A percentile compares a stretch with the other conserved stretches of the same genome.
phyloP scores from a whole-genome alignment of 2,329 filamentous ascomycete genomes.

The Colletotrichum kahawae region DNA sequence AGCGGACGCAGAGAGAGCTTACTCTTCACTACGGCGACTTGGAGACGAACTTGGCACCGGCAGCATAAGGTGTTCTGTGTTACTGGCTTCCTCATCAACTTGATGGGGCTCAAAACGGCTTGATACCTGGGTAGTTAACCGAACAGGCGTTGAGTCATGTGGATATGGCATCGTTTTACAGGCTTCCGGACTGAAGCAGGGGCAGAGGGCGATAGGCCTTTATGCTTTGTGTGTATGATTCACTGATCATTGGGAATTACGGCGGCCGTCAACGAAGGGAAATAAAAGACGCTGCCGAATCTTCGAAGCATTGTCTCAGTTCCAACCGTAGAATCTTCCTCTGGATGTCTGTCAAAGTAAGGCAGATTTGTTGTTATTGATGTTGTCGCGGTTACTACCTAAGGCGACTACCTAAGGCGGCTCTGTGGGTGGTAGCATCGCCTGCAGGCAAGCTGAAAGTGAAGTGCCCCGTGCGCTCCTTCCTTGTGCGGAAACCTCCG shows the following conservation, averaged over 20 bases:
- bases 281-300: conserved; percentile 19
- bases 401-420: not conserved
- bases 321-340: not conserved
- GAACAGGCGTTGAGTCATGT: conserved; percentile 20
- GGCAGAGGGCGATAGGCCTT: conserved; percentile 1
- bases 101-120: conserved; percentile 14
- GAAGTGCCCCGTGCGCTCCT: conserved; percentile 11
- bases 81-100: not conserved
- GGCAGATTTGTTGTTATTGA: not conserved
- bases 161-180: conserved; percentile 11
- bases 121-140: conserved; percentile 11
- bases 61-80: conserved; percentile 9
- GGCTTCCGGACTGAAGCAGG: conserved; percentile 14
- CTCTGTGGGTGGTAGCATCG: not conserved
- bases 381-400: not conserved
- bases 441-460: not conserved
- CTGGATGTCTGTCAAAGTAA: not conserved
- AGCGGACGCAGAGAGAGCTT: conserved; percentile 57
- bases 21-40: conserved; percentile 67
- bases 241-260: conserved; percentile 13
- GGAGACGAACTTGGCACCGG: conserved; percentile 46
- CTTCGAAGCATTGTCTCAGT: not conserved
- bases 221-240: conserved; percentile 20
- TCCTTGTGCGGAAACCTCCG: conserved; percentile 13
- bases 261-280: conserved; percentile 12